phyloP scores from a whole-genome alignment of 1,284 basidiomycete genomes.

The Ceratobasidium sp. region DNA sequence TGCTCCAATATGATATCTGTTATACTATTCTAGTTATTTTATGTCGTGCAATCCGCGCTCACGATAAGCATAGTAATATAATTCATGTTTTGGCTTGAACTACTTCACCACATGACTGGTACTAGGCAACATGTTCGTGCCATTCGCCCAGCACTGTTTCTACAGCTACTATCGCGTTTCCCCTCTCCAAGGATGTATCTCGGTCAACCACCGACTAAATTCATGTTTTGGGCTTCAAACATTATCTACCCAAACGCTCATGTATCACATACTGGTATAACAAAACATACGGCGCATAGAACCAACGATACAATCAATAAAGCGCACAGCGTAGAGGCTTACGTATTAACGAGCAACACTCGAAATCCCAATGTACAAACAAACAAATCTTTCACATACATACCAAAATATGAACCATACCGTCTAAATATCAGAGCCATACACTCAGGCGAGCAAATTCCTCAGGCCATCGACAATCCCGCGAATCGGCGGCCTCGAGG shows the following conservation, averaged over 20 bases:
- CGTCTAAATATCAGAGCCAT: neutral
- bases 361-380: neutral
- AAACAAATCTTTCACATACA: neutral
- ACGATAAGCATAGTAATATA: too few relatives aligned
- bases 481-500: neutral
- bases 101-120: too few relatives aligned
- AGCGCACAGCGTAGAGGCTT: neutral
- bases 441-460: neutral
- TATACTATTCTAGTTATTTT: too few relatives aligned
- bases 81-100: neutral
- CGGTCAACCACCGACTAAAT: too few relatives aligned
- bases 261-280: conserved; percentile 12
- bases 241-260: neutral
- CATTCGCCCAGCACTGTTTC: too few relatives aligned
- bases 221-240: too few relatives aligned
- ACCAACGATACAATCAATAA: neutral
- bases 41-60: too few relatives aligned
- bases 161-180: too few relatives aligned
- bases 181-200: too few relatives aligned
- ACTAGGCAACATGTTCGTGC: too few relatives aligned
- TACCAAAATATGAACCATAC: neutral
- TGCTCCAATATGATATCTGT: too few relatives aligned
- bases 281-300: neutral
- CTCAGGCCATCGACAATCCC: conserved; percentile 3
- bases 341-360: neutral